These are phyloP conservation scores for Dioscorea dumetorum DNA, from an alignment of 106 monocot species.

Conservation along the genomic window DNA sequence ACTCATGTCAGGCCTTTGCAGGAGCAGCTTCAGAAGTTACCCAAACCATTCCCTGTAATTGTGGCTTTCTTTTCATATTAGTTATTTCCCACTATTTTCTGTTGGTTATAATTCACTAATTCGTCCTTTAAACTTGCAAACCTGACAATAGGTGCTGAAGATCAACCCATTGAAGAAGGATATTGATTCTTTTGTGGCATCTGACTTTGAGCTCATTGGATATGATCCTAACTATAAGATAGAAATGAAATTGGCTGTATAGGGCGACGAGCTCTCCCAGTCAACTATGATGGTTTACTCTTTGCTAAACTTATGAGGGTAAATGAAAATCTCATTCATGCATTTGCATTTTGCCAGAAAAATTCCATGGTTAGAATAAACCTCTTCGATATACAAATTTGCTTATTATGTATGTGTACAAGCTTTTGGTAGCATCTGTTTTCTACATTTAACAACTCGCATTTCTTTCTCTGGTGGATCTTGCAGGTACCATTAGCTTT, in stretches of 20 bases:
- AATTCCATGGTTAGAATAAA: too few relatives aligned
- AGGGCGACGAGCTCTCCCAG: constrained; percentile 4
- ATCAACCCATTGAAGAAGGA: constrained; percentile 67
- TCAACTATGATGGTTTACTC: too few relatives aligned
- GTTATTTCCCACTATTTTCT: background rate
- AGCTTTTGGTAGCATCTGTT: too few relatives aligned
- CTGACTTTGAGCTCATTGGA: constrained; percentile 70
- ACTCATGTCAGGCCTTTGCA: constrained; percentile 23
- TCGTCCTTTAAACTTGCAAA: background rate
- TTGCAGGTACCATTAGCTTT: too few relatives aligned
- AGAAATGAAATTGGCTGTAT: constrained; percentile 91
- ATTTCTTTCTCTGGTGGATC: too few relatives aligned
- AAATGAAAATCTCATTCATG: too few relatives aligned
- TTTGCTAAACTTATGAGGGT: too few relatives aligned
- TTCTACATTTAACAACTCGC: too few relatives aligned
- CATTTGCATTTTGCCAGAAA: too few relatives aligned
- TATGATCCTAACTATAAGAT: constrained; percentile 83
- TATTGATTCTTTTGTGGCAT: constrained; percentile 61
- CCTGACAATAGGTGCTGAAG: constrained; percentile 46
- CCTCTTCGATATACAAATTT: too few relatives aligned
- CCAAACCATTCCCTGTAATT: constrained; percentile 26
- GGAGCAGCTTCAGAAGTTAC: constrained; percentile 24
- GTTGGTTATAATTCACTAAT: background rate
- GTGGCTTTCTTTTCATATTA: background rate
- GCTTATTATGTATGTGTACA: too few relatives aligned